Conservation (phyloP, 768 basidiomycete genomes). For the Leccinum imitatum region DNA sequence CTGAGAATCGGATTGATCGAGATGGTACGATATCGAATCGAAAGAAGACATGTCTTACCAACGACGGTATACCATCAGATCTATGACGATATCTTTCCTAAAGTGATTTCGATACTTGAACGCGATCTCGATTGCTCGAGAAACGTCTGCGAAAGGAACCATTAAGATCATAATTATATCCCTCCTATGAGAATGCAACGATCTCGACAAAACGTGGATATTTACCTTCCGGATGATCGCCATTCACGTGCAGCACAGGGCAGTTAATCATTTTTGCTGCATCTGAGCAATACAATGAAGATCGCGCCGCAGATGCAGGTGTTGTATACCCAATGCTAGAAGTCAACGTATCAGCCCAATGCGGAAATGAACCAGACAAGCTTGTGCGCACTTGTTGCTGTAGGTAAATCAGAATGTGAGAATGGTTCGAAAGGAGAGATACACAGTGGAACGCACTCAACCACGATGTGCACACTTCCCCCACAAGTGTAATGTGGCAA, state of each 20-base stretch:
- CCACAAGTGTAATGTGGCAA: constrained; percentile 91
- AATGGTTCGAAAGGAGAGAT: background rate
- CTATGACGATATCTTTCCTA: constrained; percentile 88
- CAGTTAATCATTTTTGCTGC: constrained; percentile 89
- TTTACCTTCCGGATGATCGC: constrained; percentile 82
- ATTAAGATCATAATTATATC: background rate
- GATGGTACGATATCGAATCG: background rate
- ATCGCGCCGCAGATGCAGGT: constrained; percentile 79
- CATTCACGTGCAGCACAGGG: constrained; percentile 88
- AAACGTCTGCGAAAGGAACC: constrained; percentile 58
- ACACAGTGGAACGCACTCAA: background rate
- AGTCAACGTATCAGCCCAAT: constrained; percentile 3
- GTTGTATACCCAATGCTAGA: constrained; percentile 89
- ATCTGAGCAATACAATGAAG: constrained; percentile 86
- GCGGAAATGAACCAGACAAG: background rate
- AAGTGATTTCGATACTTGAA: constrained; percentile 86
- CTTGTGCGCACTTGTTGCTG: background rate
- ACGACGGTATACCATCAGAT: constrained; percentile 84
- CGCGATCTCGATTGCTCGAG: constrained; percentile 82
- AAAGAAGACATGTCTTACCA: constrained; percentile 45
- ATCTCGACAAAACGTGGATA: background rate
- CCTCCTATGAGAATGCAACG: background rate
- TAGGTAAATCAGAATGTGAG: background rate
- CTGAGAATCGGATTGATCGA: constrained; percentile 33
- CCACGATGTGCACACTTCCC: constrained; percentile 60